Evolutionary conservation across 257 asterid genomes (phyloP), one percentile per base, ranked within the genome.

Genomic region (Solanum habrochaites): DNA sequence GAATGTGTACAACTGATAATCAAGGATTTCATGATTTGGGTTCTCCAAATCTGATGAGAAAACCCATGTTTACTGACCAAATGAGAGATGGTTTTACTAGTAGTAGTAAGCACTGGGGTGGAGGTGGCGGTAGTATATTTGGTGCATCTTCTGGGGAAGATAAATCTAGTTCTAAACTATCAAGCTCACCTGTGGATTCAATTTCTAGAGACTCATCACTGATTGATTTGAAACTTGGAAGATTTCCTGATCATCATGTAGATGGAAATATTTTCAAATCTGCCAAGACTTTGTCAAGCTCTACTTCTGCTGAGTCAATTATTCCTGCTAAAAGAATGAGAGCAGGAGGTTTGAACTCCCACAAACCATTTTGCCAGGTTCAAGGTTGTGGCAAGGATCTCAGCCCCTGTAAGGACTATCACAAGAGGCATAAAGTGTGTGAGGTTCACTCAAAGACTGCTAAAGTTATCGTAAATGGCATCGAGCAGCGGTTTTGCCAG

Each of bases 361-460:
- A 70, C 80, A 89, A 32, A 64, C 86, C 93, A 78, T 89, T 49
- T 52, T 91, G 93, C 85, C 93, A 91, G 87, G 93, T 90, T 40
- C 87, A 81, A 64, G 93, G 93, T 42, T 91, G 93, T 87, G 85
- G 83, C 83, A 90, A 86, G 88, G 93, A 91, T 86, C 93, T 91
- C 37, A 88, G 88, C 87, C 82, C 90, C 71, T 90, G 84, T 64
- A 91, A 91, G 64, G 91, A 91, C 74, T 91, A 91, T 80, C 90
- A 91, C 58, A 90, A 89, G 88, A 90, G 92, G 91, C 93, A 91
- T 83, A 91, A 90, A 88, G 93, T 91, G n/a, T 91, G 93, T 62
- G 93, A 89, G 87, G 88, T 88, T 90, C 93, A 91, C 86, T 88
- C 93, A 15, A 91, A 91, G 86, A 90, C 92, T 16, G 56, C 92